These are phyloP conservation scores for Anisodus acutangulus DNA, from an alignment of 257 asterid genomes.

Conservation along the genomic window DNA sequence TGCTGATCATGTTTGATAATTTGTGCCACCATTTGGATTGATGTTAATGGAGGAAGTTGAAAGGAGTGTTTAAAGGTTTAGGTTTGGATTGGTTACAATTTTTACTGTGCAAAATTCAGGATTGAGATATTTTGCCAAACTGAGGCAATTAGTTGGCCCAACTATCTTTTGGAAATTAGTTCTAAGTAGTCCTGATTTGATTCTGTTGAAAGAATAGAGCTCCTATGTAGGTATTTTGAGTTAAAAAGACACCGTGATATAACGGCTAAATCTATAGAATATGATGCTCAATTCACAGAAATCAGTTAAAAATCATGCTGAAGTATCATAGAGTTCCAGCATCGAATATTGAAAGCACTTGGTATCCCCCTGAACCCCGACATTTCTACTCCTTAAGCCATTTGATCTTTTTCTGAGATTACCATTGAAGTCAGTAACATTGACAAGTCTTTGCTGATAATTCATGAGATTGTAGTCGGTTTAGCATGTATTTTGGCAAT, in stretches of 20 bases:
- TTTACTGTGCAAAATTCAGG: neutral
- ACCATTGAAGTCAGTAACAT: neutral
- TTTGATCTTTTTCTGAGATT: neutral
- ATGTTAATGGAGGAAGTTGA: neutral
- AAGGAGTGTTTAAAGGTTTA: neutral
- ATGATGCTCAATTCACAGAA: too few species aligned
- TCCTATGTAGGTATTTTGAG: too few species aligned
- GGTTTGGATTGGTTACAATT: neutral
- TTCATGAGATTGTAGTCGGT: neutral
- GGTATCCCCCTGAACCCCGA: too few species aligned
- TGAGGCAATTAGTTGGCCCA: neutral
- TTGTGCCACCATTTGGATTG: neutral
- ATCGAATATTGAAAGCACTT: too few species aligned
- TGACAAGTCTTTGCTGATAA: neutral
- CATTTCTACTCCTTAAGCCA: neutral
- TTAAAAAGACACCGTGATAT: too few species aligned
- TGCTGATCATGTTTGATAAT: constrained; percentile 8
- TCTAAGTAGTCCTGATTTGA: neutral
- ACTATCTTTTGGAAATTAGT: neutral
- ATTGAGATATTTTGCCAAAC: neutral
- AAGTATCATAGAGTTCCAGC: too few species aligned
- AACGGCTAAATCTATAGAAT: too few species aligned
- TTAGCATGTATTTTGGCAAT: neutral
- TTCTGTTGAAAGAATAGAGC: too few species aligned
- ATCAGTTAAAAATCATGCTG: too few species aligned